Evolutionary conservation across 306 rosid genomes (phyloP).

Genomic region (Fagus crenata): DNA sequence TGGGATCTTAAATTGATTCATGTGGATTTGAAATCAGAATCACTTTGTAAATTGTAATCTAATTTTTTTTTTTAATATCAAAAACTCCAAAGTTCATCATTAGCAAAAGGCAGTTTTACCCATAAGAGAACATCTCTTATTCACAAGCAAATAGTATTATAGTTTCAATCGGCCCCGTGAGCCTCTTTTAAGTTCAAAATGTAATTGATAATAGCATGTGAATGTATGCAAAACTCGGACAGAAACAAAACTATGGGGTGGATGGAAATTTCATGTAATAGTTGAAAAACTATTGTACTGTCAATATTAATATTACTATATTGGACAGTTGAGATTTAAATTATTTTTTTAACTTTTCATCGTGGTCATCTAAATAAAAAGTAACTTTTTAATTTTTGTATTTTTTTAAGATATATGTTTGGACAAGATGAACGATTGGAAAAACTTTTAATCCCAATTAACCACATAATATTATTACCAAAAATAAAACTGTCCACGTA

Average conservation of each 20-base stretch:
- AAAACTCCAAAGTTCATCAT: slow-evolving; percentile 10
- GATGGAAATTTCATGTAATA: no score
- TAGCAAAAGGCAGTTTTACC: background rate
- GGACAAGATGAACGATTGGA: no score
- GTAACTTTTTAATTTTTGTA: no score
- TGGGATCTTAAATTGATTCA: background rate
- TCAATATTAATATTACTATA: no score
- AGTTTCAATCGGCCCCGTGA: slow-evolving; percentile 32
- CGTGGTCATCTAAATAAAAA: no score
- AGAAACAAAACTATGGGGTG: slow-evolving; percentile 4
- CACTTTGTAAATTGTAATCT: background rate
- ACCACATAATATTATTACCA: no score
- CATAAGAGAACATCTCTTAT: slow-evolving; percentile 1
- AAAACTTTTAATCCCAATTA: no score
- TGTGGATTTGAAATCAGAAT: background rate
- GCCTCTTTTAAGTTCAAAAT: slow-evolving; percentile 9
- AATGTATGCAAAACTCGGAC: slow-evolving; percentile 8
- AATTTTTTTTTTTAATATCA: slow-evolving; percentile 10
- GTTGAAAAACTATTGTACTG: no score
- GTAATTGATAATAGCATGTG: slow-evolving; percentile 29
- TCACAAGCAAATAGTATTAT: slow-evolving; percentile 28
- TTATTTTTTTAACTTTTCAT: no score
- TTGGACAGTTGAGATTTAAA: no score
- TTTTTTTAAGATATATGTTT: no score
- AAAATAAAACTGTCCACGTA: no score